A percentile compares a stretch with the other conserved stretches of the same genome.
Conservation (phyloP, 2,329 filamentous ascomycete species). For the Knufia petricola region DNA sequence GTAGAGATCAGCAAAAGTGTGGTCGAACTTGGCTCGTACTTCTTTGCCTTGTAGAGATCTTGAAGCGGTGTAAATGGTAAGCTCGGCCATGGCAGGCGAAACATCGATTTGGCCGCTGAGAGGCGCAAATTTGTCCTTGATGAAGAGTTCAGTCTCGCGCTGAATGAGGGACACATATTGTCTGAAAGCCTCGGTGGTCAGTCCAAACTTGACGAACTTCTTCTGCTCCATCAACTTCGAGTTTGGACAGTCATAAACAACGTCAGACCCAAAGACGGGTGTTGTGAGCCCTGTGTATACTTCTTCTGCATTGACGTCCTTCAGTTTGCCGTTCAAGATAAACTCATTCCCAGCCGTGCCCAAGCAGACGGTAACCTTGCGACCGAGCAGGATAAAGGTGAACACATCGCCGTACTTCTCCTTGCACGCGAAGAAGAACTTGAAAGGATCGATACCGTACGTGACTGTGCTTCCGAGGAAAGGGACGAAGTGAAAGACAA, state of each 20-base stretch:
- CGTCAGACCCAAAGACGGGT: conserved; percentile 65
- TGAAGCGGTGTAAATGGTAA: conserved; percentile 74
- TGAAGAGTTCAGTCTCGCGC: conserved; percentile 57
- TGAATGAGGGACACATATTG: conserved; percentile 72
- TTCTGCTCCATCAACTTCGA: conserved; percentile 94
- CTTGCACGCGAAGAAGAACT: conserved; percentile 65
- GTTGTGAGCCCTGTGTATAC: conserved; percentile 69
- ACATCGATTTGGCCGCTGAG: conserved; percentile 54
- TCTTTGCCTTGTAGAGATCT: conserved; percentile 67
- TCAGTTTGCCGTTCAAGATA: conserved; percentile 83
- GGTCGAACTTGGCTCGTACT: conserved; percentile 61
- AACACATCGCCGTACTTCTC: conserved; percentile 85
- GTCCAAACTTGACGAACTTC: conserved; percentile 62
- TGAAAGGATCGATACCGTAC: conserved; percentile 54
- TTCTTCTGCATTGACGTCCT: conserved; percentile 83
- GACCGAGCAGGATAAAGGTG: conserved; percentile 79
- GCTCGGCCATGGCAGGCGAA: conserved; percentile 58
- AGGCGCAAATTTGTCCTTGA: conserved; percentile 51
- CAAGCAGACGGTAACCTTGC: conserved; percentile 77
- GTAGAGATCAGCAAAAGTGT: conserved; percentile 64
- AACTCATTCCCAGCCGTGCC: conserved; percentile 82
- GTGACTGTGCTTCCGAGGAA: conserved; percentile 36
- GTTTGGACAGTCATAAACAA: conserved; percentile 80
- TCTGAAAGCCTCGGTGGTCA: conserved; percentile 50
- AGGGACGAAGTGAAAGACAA: conserved; percentile 74